Evolutionary conservation across 2,329 filamentous ascomycete genomes (phyloP).

Genomic region (Purpureocillium takamizusanense): DNA sequence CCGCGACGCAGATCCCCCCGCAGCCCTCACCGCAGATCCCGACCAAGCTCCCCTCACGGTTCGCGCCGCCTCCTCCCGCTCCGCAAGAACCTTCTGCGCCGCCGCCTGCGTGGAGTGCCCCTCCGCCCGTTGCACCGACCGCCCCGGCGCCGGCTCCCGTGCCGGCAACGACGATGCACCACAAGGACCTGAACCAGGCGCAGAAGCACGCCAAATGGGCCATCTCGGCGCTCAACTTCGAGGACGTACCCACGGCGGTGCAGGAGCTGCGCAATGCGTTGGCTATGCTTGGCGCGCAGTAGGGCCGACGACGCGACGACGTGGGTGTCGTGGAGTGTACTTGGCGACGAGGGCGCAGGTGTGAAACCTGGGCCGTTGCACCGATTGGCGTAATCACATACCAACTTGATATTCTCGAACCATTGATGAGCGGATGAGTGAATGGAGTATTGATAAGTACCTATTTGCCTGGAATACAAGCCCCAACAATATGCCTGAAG

Average conservation of each 20-base stretch:
- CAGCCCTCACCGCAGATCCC: conserved; percentile 19
- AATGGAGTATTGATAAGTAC: too few species aligned
- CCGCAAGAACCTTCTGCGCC: conserved; percentile 7
- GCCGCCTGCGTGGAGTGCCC: conserved; percentile 4
- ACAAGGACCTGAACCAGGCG: conserved; percentile 62
- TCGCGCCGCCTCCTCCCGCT: conserved; percentile 12
- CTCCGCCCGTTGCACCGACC: conserved; percentile 2
- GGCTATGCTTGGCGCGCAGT: conserved; percentile 53
- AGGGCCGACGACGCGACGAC: background rate
- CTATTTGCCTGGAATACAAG: too few species aligned
- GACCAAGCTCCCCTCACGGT: conserved; percentile 13
- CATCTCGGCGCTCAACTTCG: conserved; percentile 92
- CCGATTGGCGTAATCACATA: too few species aligned
- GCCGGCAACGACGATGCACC: conserved; percentile 10
- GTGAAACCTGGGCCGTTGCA: too few species aligned
- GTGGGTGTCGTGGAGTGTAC: too few species aligned
- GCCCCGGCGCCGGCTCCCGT: background rate
- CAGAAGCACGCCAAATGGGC: conserved; percentile 97
- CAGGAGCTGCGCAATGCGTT: conserved; percentile 74
- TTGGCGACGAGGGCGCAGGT: too few species aligned
- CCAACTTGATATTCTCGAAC: too few species aligned
- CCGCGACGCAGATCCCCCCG: conserved; percentile 12
- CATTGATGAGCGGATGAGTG: too few species aligned
- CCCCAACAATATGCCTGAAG: too few species aligned
- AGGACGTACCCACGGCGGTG: conserved; percentile 85